These are phyloP conservation scores for Kodamaea hsintzibuensis DNA, from an alignment of 805 yeast genomes.

Conservation along the genomic window DNA sequence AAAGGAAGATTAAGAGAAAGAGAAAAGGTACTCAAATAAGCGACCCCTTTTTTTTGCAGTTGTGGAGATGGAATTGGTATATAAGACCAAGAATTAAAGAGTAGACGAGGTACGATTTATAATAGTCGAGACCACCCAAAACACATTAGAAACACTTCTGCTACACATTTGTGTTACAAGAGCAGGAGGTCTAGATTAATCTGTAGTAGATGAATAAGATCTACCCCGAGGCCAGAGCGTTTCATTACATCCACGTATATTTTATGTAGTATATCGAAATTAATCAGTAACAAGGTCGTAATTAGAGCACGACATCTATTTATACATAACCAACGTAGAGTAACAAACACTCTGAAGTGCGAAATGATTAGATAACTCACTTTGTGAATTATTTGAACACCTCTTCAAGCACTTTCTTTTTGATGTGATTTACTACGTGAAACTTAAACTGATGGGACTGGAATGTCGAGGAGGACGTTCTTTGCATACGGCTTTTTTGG, in stretches of 20 bases:
- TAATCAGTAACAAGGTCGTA: background rate
- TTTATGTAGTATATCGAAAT: background rate
- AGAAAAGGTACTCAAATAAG: too few relatives aligned
- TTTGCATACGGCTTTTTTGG: background rate
- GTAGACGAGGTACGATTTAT: background rate
- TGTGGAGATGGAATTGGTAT: background rate
- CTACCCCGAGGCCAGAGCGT: background rate
- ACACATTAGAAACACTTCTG: background rate
- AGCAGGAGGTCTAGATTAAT: background rate
- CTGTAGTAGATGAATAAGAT: background rate
- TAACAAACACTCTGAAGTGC: background rate
- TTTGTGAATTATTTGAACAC: background rate
- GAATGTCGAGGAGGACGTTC: background rate
- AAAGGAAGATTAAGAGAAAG: background rate
- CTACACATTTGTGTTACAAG: background rate
- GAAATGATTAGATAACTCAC: background rate
- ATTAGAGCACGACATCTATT: background rate
- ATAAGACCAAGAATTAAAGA: background rate
- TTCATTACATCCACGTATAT: background rate
- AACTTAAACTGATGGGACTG: background rate
- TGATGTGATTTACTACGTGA: background rate
- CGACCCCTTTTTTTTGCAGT: background rate
- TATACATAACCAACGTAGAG: background rate
- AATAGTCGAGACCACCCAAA: background rate
- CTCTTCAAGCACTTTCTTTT: background rate